phyloP scores from a whole-genome alignment of 495 filamentous ascomycete genomes.

The Penicillium soppii region DNA sequence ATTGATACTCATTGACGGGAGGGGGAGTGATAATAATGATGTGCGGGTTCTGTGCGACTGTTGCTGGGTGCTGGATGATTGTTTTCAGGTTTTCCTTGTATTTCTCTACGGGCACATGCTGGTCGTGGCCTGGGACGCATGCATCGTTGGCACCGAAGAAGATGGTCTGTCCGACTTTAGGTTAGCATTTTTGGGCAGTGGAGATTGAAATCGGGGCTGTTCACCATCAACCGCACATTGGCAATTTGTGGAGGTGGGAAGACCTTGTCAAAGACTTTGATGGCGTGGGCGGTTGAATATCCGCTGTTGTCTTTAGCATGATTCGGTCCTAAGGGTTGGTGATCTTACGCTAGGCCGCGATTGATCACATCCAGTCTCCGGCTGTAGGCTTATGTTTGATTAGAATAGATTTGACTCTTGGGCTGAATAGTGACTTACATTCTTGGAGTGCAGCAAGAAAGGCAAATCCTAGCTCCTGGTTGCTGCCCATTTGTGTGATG shows the following conservation, averaged over 20 bases:
- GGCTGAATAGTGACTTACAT: slow-evolving; percentile 43
- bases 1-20: slow-evolving; percentile 75
- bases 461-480: slow-evolving; percentile 61
- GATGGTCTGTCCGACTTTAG: slow-evolving; percentile 52
- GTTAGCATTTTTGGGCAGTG: slow-evolving; percentile 5
- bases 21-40: slow-evolving; percentile 78
- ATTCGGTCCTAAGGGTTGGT: neutral
- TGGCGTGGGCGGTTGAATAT: slow-evolving; percentile 65
- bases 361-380: slow-evolving; percentile 68
- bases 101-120: slow-evolving; percentile 70
- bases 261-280: slow-evolving; percentile 56
- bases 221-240: slow-evolving; percentile 66
- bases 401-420: neutral
- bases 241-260: slow-evolving; percentile 56
- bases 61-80: slow-evolving; percentile 67
- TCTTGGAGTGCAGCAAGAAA: slow-evolving; percentile 71
- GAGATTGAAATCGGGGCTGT: slow-evolving; percentile 4
- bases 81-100: slow-evolving; percentile 69
- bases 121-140: slow-evolving; percentile 56
- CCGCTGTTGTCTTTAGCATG: slow-evolving; percentile 44
- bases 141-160: slow-evolving; percentile 91
- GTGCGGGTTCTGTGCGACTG: slow-evolving; percentile 66
- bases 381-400: slow-evolving; percentile 50
- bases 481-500: slow-evolving; percentile 63
- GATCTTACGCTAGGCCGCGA: slow-evolving; percentile 58